Evolutionary conservation across 148 eudicot species (phyloP), one percentile per base, ranked within the genome.

Genomic region (Drosera capensis): DNA sequence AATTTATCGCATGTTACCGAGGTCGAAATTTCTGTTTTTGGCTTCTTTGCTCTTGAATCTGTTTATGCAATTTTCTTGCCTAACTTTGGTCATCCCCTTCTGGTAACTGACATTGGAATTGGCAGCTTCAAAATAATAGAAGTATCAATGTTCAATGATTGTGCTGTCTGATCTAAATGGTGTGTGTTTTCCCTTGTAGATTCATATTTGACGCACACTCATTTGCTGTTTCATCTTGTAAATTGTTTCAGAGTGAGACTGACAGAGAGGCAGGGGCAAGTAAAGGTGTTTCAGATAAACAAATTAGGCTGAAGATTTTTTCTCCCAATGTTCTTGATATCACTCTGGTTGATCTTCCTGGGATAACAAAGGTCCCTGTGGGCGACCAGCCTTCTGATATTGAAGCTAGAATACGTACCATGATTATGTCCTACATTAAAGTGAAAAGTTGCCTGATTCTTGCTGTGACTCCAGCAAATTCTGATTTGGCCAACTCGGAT

Each of bases 311-410:
- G 8, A 82, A 86, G 71, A 86, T 79, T 26, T 73, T 68, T 56
- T 86, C 96, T 8, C 94, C 96, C 2, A 82, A 74, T 67, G 96
- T 82, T 72, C 88, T 86, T 44, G 88, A 86, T 59, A 82, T 86
- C 31, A 86, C 94, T 37, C 70, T 86, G 48, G 96, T 86, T 34
- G 96, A 86, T 65, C 77, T 86, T 45, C 94, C 96, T 0, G 96
- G 96, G 14, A 46, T 86, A 51, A 86, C 96, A 16, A 86, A 79
- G 64, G 96, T 86, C 60, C 94, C 96, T 41, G 96, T 86, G 57
- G 96, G 96, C 60, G 96, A 86, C 51, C 96, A 86, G 63, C 96
- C 94, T 40, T 62, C 94, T 25, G 96, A 86, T 68, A 79, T 86
- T 53, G 96, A 86, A 68, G 72, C 77, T 51, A 71, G 85, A 22